These are phyloP conservation scores for Trichophyton rubrum DNA, from an alignment of 2,329 filamentous ascomycete genomes.

Conservation along the genomic window DNA sequence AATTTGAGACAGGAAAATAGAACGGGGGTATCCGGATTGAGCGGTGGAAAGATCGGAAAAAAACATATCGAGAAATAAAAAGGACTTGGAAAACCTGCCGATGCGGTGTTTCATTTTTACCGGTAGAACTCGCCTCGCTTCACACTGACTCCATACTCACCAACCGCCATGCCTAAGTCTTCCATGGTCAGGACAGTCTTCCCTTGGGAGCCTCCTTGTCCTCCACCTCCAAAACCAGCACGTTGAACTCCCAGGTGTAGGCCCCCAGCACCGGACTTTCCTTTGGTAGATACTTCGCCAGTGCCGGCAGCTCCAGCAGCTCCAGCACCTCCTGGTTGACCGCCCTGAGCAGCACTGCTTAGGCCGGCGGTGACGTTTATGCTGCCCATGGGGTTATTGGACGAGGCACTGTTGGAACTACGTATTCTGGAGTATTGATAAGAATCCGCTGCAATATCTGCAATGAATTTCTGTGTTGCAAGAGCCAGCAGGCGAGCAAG, in stretches of 20 bases:
- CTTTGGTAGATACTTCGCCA: constrained; percentile 33
- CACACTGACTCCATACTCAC: constrained; percentile 94
- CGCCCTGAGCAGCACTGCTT: constrained; percentile 37
- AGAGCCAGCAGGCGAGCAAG: constrained; percentile 88
- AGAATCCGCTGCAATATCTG: constrained; percentile 90
- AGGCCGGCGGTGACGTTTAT: constrained; percentile 55
- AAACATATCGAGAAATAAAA: neutral
- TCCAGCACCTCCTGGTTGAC: constrained; percentile 27
- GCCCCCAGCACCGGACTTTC: constrained; percentile 32
- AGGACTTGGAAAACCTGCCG: neutral
- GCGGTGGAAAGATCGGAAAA: neutral
- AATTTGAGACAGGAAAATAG: neutral
- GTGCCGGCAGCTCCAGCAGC: constrained; percentile 38
- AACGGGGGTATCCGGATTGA: neutral
- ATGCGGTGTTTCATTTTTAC: constrained; percentile 30
- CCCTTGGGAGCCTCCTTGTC: constrained; percentile 69
- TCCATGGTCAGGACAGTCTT: constrained; percentile 96
- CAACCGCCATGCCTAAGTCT: constrained; percentile 93
- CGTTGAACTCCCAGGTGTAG: constrained; percentile 60
- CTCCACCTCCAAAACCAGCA: constrained; percentile 73
- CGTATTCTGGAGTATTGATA: constrained; percentile 97
- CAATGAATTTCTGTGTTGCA: constrained; percentile 98
- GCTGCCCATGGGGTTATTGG: constrained; percentile 83
- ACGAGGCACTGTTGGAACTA: constrained; percentile 72
- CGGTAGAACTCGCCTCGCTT: constrained; percentile 96